These are phyloP conservation scores for Aspergillus costaricaensis DNA, from an alignment of 2,329 filamentous ascomycete species.

Conservation along the genomic window DNA sequence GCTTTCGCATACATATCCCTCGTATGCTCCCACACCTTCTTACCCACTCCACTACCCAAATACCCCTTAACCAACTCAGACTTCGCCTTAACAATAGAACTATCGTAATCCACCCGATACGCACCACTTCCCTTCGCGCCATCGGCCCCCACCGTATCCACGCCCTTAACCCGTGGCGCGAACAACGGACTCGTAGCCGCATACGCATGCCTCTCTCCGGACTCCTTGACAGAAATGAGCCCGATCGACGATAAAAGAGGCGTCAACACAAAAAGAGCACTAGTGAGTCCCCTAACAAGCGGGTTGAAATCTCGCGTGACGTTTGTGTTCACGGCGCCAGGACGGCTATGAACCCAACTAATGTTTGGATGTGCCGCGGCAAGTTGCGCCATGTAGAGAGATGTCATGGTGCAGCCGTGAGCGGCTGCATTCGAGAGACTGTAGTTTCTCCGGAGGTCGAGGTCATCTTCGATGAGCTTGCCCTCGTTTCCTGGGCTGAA, in stretches of 20 bases:
- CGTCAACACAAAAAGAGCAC: slow-evolving; percentile 20
- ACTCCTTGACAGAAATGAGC: slow-evolving; percentile 31
- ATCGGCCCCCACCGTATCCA: slow-evolving; percentile 15
- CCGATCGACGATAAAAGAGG: not conserved
- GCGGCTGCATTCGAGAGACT: slow-evolving; percentile 35
- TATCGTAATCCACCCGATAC: slow-evolving; percentile 20
- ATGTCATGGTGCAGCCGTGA: slow-evolving; percentile 46
- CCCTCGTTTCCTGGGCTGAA: slow-evolving; percentile 39
- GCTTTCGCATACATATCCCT: slow-evolving; percentile 17
- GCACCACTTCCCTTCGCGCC: slow-evolving; percentile 19
- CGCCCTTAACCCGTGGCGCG: slow-evolving; percentile 14
- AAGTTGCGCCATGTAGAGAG: slow-evolving; percentile 35
- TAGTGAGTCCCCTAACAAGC: slow-evolving; percentile 17
- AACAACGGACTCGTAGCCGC: slow-evolving; percentile 37
- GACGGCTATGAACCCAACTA: slow-evolving; percentile 45
- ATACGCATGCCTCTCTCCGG: slow-evolving; percentile 50
- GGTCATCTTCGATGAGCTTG: slow-evolving; percentile 43
- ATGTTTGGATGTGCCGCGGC: slow-evolving; percentile 27
- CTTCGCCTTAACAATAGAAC: slow-evolving; percentile 15
- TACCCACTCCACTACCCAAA: slow-evolving; percentile 6
- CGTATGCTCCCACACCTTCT: slow-evolving; percentile 20
- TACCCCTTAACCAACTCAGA: slow-evolving; percentile 10
- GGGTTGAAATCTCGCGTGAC: slow-evolving; percentile 33
- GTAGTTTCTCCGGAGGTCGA: slow-evolving; percentile 43
- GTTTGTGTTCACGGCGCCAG: slow-evolving; percentile 43